These are phyloP conservation scores for Amaranthus hypochondriacus DNA, from an alignment of 148 eudicot genomes.

Conservation along the genomic window DNA sequence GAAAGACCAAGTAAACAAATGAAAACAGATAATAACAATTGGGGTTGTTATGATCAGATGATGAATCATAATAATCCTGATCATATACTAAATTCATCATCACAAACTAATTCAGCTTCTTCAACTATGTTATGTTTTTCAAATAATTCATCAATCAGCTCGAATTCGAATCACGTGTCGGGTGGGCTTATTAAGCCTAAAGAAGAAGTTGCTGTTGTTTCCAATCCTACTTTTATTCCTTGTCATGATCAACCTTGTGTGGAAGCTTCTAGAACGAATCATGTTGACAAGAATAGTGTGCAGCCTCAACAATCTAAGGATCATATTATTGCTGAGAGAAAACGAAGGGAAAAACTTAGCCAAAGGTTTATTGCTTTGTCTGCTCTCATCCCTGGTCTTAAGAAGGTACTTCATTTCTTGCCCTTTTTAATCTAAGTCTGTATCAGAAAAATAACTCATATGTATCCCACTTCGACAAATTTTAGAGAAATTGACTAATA, in stretches of 20 bases:
- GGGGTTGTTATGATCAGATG: conserved; percentile 9
- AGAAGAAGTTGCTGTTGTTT: conserved; percentile 26
- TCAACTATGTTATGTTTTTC: conserved; percentile 30
- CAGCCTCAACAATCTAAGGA: conserved; percentile 37
- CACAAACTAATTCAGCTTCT: not conserved
- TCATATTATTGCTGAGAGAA: conserved; percentile 62
- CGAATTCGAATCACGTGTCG: conserved; percentile 10
- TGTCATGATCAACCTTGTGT: conserved; percentile 15
- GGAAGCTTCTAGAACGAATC: conserved; percentile 12
- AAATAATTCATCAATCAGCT: conserved; percentile 20
- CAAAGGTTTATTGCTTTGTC: conserved; percentile 59
- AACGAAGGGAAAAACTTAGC: conserved; percentile 57
- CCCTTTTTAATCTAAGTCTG: not conserved
- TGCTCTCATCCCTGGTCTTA: conserved; percentile 58
- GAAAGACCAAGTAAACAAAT: conserved; percentile 30
- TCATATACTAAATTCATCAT: conserved; percentile 18
- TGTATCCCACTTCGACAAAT: too few relatives aligned
- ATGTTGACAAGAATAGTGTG: conserved; percentile 24
- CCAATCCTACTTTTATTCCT: conserved; percentile 22
- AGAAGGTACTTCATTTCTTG: conserved; percentile 41
- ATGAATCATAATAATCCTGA: not conserved
- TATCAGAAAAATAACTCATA: not conserved
- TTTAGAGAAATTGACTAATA: not conserved
- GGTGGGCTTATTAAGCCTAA: conserved; percentile 28
- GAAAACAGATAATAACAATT: conserved; percentile 21